Evolutionary conservation across 2,329 filamentous ascomycete genomes (phyloP).

Genomic region (Alternaria tenuissima): DNA sequence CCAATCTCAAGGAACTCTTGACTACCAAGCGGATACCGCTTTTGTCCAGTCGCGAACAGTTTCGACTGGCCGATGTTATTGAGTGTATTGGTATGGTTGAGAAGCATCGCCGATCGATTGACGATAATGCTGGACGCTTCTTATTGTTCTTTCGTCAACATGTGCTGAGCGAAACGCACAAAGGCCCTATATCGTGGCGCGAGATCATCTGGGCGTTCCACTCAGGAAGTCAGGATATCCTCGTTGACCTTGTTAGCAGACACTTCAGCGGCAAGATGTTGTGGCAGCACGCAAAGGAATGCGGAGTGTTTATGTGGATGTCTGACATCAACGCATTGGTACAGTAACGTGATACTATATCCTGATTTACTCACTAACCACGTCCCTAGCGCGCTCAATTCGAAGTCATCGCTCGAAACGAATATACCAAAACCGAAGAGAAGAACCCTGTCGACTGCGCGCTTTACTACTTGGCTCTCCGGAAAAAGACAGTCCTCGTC

Average conservation of each 20-base stretch:
- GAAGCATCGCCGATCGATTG: conserved; percentile 85
- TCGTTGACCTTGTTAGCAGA: conserved; percentile 80
- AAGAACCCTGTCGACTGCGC: conserved; percentile 92
- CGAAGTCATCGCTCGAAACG: conserved; percentile 88
- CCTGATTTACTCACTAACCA: not conserved
- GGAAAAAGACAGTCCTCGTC: conserved; percentile 88
- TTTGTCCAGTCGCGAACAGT: conserved; percentile 84
- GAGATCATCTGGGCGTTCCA: conserved; percentile 89
- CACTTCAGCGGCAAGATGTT: conserved; percentile 81
- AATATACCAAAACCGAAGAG: conserved; percentile 86
- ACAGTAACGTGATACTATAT: conserved; percentile 45
- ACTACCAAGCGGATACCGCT: conserved; percentile 77
- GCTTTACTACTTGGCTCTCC: conserved; percentile 87
- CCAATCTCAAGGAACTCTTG: conserved; percentile 78
- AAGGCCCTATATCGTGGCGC: conserved; percentile 72
- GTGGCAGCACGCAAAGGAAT: conserved; percentile 86
- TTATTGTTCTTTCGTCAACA: conserved; percentile 88
- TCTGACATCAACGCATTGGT: conserved; percentile 79
- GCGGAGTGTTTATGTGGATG: conserved; percentile 95
- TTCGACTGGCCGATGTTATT: conserved; percentile 82
- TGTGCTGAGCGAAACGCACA: conserved; percentile 69
- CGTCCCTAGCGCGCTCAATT: conserved; percentile 73
- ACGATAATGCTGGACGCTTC: conserved; percentile 87
- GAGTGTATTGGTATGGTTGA: conserved; percentile 87
- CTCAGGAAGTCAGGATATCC: conserved; percentile 85